phyloP scores from a whole-genome alignment of 495 filamentous ascomycete species.

The Tuber borchii region DNA sequence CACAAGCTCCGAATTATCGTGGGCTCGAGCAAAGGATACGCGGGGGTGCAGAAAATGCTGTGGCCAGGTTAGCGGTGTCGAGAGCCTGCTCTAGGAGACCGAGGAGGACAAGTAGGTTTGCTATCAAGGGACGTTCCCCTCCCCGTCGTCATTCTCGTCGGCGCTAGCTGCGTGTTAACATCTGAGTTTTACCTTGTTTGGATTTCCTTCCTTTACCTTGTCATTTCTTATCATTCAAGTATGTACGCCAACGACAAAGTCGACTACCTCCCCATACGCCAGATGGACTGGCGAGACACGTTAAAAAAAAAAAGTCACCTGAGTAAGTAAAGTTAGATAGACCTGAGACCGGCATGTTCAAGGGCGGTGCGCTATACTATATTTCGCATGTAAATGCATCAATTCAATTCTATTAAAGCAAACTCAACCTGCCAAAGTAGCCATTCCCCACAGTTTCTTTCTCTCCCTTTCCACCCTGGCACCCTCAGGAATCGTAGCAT shows the following conservation, averaged over 20 bases:
- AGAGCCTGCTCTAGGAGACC: not conserved
- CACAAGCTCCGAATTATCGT: not conserved
- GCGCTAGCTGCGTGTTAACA: not conserved
- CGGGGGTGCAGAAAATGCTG: not conserved
- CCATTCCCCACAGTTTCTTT: not conserved
- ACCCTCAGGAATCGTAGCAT: not conserved
- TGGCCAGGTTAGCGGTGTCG: not conserved
- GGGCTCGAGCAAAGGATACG: not conserved
- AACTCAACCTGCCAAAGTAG: not conserved
- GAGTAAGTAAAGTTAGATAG: not conserved
- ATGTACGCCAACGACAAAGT: not conserved
- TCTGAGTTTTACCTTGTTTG: not conserved
- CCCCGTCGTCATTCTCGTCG: not conserved
- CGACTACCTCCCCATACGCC: not conserved
- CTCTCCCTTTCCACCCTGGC: not conserved
- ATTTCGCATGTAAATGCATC: not conserved
- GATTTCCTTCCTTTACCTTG: not conserved
- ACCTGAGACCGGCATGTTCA: not conserved
- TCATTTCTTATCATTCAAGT: not conserved
- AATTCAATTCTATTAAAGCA: not conserved
- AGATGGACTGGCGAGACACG: not conserved
- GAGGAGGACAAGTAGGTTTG: not conserved
- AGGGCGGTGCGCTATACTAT: not conserved
- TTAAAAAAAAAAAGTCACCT: not conserved
- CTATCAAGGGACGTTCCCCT: not conserved